Evolutionary conservation across 2,329 filamentous ascomycete species (phyloP).

Genomic region (Aureobasidium zeae): DNA sequence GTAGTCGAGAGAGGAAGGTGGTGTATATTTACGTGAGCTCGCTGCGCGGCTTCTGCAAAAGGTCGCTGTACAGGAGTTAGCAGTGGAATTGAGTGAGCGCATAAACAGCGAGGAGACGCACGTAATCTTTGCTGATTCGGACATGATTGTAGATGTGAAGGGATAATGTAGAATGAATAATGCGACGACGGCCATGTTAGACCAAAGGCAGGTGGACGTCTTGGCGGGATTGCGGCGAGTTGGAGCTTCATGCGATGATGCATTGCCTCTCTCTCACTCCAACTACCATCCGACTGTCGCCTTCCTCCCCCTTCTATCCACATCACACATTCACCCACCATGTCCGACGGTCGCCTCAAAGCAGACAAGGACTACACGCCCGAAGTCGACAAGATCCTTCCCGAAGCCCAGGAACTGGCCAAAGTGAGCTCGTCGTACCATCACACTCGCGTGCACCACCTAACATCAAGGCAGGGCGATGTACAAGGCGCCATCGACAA

Average conservation of each 20-base stretch:
- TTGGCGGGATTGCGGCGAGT: neutral
- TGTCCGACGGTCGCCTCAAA: slow-evolving; percentile 73
- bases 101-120: neutral
- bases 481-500: slow-evolving; percentile 87
- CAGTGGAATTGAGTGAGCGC: neutral
- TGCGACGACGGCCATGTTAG: slow-evolving; percentile 1
- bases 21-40: slow-evolving; percentile 73
- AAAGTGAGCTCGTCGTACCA: slow-evolving; percentile 48
- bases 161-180: neutral
- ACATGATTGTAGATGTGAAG: slow-evolving; percentile 9
- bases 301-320: neutral
- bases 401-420: slow-evolving; percentile 81
- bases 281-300: neutral
- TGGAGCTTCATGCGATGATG: slow-evolving; percentile 2
- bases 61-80: slow-evolving; percentile 51
- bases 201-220: neutral
- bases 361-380: slow-evolving; percentile 99
- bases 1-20: neutral
- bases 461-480: slow-evolving; percentile 49
- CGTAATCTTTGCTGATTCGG: slow-evolving; percentile 15
- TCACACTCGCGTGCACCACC: neutral
- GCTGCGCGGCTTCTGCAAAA: slow-evolving; percentile 76
- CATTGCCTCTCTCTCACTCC: slow-evolving; percentile 4
- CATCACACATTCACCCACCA: slow-evolving; percentile 31
- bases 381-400: slow-evolving; percentile 84